phyloP scores from a whole-genome alignment of 148 eudicot species.

The Heliamphora exappendiculata region DNA sequence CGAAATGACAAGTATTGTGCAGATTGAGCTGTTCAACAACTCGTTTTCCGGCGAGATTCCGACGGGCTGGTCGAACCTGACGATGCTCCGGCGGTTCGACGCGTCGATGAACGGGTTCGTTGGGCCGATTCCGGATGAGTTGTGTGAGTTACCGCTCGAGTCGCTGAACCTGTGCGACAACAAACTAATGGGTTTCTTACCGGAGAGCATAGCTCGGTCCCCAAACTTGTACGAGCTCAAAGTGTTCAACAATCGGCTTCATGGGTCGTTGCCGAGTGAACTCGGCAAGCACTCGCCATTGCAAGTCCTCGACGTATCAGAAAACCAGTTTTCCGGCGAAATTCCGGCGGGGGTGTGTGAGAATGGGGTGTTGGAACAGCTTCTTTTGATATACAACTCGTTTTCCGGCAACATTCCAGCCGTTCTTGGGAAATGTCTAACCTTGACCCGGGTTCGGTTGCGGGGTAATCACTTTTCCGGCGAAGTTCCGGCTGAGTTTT shows the following conservation, averaged over 20 bases:
- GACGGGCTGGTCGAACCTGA: slow-evolving; percentile 34
- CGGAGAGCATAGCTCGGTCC: slow-evolving; percentile 31
- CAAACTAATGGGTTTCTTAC: slow-evolving; percentile 28
- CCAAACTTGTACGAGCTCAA: slow-evolving; percentile 36
- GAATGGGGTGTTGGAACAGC: slow-evolving; percentile 23
- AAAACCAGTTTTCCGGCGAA: slow-evolving; percentile 22
- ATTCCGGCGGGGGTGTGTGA: slow-evolving; percentile 31
- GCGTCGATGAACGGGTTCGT: slow-evolving; percentile 26
- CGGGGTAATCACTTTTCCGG: slow-evolving; percentile 27
- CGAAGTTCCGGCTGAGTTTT: slow-evolving; percentile 28
- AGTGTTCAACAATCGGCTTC: slow-evolving; percentile 25
- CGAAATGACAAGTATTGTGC: slow-evolving; percentile 17
- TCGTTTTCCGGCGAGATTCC: slow-evolving; percentile 33
- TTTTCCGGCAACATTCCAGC: slow-evolving; percentile 24
- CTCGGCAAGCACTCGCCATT: slow-evolving; percentile 43
- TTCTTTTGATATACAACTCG: slow-evolving; percentile 29
- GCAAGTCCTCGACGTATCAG: slow-evolving; percentile 21
- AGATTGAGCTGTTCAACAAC: slow-evolving; percentile 44
- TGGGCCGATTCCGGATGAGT: slow-evolving; percentile 33
- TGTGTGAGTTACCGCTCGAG: slow-evolving; percentile 34
- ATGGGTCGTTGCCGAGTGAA: slow-evolving; percentile 32
- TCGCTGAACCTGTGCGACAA: slow-evolving; percentile 31
- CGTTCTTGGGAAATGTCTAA: slow-evolving; percentile 28
- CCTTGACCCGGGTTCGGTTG: slow-evolving; percentile 29
- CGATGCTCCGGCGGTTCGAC: slow-evolving; percentile 31